Percentiles rank a stretch among this genome's conserved stretches.
phyloP scores from a whole-genome alignment of 495 filamentous ascomycete genomes.

The Penicillium canescens region DNA sequence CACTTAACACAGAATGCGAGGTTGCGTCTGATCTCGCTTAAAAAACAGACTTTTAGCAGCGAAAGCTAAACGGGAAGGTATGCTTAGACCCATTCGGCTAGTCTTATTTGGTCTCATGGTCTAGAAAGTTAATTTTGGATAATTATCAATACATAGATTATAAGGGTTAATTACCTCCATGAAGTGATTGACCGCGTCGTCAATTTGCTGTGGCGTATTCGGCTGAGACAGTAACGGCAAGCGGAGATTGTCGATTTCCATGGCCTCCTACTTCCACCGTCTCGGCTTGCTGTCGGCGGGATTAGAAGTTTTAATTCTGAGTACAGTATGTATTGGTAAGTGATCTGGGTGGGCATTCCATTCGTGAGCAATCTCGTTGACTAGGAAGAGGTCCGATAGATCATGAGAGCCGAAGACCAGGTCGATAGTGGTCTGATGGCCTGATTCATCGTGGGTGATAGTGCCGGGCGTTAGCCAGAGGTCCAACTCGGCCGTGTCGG shows the following conservation, averaged over 20 bases:
- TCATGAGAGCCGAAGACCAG: not conserved
- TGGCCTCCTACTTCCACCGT: constrained; percentile 15
- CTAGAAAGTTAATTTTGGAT: no score
- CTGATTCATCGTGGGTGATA: constrained; percentile 1
- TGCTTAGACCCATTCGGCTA: no score
- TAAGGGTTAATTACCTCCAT: not conserved
- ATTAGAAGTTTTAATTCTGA: not conserved
- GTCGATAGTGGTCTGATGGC: constrained; percentile 8
- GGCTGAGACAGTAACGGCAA: no score
- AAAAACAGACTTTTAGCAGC: no score
- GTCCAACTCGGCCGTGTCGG: not conserved
- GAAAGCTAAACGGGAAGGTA: no score
- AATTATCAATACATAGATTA: no score
- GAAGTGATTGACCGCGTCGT: not conserved
- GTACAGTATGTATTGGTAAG: constrained; percentile 2
- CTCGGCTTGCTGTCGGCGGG: no score
- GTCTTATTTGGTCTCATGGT: no score
- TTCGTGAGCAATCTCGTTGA: not conserved
- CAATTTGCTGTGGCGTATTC: not conserved
- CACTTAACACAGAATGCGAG: no score
- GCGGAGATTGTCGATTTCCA: not conserved
- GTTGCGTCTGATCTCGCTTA: no score
- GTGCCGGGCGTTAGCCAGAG: constrained; percentile 4
- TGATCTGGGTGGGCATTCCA: constrained; percentile 10
- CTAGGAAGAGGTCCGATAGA: not conserved